These are phyloP conservation scores for Neurospora tetraspora DNA, from an alignment of 495 filamentous ascomycete species.

Conservation along the genomic window DNA sequence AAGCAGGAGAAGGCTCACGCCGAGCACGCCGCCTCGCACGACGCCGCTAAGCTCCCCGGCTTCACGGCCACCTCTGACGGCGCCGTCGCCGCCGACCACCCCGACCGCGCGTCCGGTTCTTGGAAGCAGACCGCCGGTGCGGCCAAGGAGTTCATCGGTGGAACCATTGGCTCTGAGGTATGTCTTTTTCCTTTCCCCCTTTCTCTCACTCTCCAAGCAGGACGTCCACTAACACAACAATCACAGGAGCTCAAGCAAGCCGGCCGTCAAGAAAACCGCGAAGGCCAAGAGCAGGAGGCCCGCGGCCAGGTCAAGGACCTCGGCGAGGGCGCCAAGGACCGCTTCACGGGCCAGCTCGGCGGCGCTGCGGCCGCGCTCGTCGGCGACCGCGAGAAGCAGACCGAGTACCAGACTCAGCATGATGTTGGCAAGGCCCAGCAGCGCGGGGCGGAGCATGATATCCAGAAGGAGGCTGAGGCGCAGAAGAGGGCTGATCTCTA, in stretches of 20 bases:
- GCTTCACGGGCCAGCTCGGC: slow-evolving; percentile 63
- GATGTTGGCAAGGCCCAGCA: slow-evolving; percentile 81
- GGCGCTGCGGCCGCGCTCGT: slow-evolving; percentile 56
- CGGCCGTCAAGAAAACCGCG: slow-evolving; percentile 67
- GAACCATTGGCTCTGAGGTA: slow-evolving; percentile 62
- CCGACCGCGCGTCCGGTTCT: slow-evolving; percentile 57
- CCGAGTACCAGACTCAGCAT: slow-evolving; percentile 54
- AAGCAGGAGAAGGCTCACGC: slow-evolving; percentile 50
- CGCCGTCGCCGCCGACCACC: slow-evolving; percentile 60
- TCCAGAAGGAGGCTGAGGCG: slow-evolving; percentile 56
- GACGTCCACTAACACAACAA: neutral
- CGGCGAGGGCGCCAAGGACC: slow-evolving; percentile 59
- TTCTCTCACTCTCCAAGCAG: neutral
- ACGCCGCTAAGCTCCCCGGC: slow-evolving; percentile 60
- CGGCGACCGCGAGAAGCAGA: slow-evolving; percentile 57
- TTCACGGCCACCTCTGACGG: slow-evolving; percentile 59
- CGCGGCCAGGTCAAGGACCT: slow-evolving; percentile 73
- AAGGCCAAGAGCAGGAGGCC: slow-evolving; percentile 75
- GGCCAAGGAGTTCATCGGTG: slow-evolving; percentile 74
- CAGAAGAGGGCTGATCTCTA: slow-evolving; percentile 12
- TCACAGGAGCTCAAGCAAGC: slow-evolving; percentile 51
- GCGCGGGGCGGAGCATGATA: slow-evolving; percentile 74
- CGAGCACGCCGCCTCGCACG: slow-evolving; percentile 62
- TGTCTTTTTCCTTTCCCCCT: neutral
- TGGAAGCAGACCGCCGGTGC: slow-evolving; percentile 85